Conservation (phyloP, 345 rosid genomes). For the Mercurialis annua region DNA sequence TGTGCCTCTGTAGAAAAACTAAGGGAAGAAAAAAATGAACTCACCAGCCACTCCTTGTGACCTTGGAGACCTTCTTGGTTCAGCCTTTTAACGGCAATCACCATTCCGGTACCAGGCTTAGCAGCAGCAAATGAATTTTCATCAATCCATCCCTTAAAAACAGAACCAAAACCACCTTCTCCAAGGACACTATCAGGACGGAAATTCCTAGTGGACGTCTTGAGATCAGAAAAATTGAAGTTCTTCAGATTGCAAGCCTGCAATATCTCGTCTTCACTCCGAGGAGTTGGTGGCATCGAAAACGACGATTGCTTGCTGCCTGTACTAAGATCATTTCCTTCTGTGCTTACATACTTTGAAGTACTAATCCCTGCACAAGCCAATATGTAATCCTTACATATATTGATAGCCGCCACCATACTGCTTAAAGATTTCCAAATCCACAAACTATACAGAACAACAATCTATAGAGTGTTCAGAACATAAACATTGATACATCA, state of each 20-base stretch:
- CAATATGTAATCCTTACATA: constrained; percentile 5
- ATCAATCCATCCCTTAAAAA: constrained; percentile 96
- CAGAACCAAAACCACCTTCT: constrained; percentile 97
- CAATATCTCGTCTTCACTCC: constrained; percentile 89
- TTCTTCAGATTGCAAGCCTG: constrained; percentile 63
- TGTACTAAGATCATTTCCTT: constrained; percentile 41
- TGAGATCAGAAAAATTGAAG: constrained; percentile 68
- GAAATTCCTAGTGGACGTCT: constrained; percentile 76
- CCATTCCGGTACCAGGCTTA: constrained; percentile 81
- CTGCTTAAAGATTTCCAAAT: background rate
- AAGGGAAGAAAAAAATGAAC: constrained; percentile 26
- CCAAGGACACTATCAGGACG: constrained; percentile 91
- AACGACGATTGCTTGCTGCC: constrained; percentile 53
- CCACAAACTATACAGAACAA: background rate
- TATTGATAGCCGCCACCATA: constrained; percentile 1
- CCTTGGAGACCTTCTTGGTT: constrained; percentile 92
- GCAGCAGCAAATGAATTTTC: constrained; percentile 59
- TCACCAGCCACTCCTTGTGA: constrained; percentile 96
- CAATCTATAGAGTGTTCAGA: background rate
- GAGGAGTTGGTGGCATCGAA: constrained; percentile 64
- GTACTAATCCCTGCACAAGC: constrained; percentile 42
- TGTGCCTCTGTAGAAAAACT: background rate
- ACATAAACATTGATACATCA: background rate
- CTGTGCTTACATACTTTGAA: constrained; percentile 43
- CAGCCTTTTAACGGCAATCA: constrained; percentile 86